These are phyloP conservation scores for Typha latifolia DNA, from an alignment of 176 grass and related monocot genomes.

Conservation along the genomic window DNA sequence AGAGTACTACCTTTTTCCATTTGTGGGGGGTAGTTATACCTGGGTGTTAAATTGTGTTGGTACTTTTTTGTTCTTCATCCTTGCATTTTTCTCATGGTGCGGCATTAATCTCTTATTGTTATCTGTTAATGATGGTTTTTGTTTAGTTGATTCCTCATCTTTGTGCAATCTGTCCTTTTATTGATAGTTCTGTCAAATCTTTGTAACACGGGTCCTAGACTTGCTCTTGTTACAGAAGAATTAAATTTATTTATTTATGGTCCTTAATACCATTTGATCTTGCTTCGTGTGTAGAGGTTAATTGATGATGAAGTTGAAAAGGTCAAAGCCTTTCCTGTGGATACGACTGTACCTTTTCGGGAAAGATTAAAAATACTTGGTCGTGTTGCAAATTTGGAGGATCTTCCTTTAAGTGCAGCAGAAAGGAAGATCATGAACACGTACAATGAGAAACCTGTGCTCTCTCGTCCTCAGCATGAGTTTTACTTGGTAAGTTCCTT, in stretches of 20 bases:
- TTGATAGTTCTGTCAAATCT: too few species aligned
- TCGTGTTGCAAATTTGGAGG: slow-evolving; percentile 14
- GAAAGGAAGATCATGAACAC: slow-evolving; percentile 19
- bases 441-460: slow-evolving; percentile 20
- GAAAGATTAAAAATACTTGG: slow-evolving; percentile 23
- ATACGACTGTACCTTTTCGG: slow-evolving; percentile 11
- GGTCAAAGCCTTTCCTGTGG: slow-evolving; percentile 10
- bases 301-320: slow-evolving; percentile 13
- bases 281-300: slow-evolving; percentile 4
- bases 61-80: too few species aligned
- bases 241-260: background rate
- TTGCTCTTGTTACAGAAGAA: background rate
- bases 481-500: slow-evolving; percentile 11
- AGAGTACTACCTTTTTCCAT: background rate
- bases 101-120: too few species aligned
- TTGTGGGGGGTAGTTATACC: too few species aligned
- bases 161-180: too few species aligned
- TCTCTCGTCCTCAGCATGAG: slow-evolving; percentile 16
- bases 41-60: too few species aligned
- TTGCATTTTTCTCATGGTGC: too few species aligned
- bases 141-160: too few species aligned
- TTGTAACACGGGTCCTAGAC: too few species aligned
- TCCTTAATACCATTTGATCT: background rate
- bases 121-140: too few species aligned
- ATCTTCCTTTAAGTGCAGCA: slow-evolving; percentile 13